Evolutionary conservation across 2,329 filamentous ascomycete genomes (phyloP).

Genomic region (Penicillium sp.): DNA sequence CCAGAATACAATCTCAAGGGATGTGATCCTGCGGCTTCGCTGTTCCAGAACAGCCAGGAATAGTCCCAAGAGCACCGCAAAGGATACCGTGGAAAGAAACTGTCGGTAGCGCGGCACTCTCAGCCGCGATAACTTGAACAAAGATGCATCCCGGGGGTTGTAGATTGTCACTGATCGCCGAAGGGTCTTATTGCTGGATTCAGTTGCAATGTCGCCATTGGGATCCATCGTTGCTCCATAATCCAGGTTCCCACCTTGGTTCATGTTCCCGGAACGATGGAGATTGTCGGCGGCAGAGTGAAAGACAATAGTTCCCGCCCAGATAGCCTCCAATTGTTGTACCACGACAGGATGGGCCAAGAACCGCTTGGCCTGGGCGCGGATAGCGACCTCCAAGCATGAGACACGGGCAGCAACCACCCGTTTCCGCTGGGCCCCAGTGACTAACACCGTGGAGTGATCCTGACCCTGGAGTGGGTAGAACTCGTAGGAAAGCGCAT

Average conservation of each 20-base stretch:
- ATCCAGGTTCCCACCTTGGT: slow-evolving; percentile 16
- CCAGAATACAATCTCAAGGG: slow-evolving; percentile 87
- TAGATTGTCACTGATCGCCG: slow-evolving; percentile 81
- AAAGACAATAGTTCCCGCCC: slow-evolving; percentile 93
- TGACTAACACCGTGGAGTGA: slow-evolving; percentile 38
- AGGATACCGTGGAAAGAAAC: slow-evolving; percentile 82
- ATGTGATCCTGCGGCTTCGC: slow-evolving; percentile 75
- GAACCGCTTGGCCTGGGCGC: slow-evolving; percentile 88
- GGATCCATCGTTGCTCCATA: slow-evolving; percentile 28
- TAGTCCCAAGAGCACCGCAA: slow-evolving; percentile 77
- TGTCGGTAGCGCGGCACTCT: slow-evolving; percentile 90
- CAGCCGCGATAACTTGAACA: slow-evolving; percentile 86
- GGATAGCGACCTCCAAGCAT: slow-evolving; percentile 87
- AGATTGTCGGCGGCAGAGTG: slow-evolving; percentile 83
- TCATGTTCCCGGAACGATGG: slow-evolving; percentile 59
- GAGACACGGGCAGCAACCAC: slow-evolving; percentile 73
- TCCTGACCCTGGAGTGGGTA: slow-evolving; percentile 82
- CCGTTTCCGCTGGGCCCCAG: slow-evolving; percentile 42
- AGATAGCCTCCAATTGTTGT: slow-evolving; percentile 93
- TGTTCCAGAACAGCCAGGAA: slow-evolving; percentile 79
- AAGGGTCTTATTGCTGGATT: slow-evolving; percentile 13
- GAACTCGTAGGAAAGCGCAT: slow-evolving; percentile 92
- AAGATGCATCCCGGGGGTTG: slow-evolving; percentile 82
- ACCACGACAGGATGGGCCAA: slow-evolving; percentile 88
- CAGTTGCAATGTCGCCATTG: slow-evolving; percentile 19